Evolutionary conservation across 1,284 basidiomycete species (phyloP).

Genomic region (Ganoderma lucidum): DNA sequence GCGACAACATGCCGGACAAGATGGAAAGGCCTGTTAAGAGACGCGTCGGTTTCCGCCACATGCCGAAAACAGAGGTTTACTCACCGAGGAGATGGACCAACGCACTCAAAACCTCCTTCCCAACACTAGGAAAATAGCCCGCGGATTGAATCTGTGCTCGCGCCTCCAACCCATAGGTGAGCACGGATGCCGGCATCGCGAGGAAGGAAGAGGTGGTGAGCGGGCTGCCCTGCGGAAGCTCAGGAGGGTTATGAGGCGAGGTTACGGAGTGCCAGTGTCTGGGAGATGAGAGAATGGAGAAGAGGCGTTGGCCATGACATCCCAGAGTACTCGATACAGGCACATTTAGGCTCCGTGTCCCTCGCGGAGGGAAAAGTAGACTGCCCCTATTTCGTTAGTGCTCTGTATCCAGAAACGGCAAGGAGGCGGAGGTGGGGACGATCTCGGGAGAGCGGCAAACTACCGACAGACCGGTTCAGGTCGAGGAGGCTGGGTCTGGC

Average conservation of each 20-base stretch:
- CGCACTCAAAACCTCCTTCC: constrained; percentile 38
- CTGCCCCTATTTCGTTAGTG: not conserved
- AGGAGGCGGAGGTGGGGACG: not conserved
- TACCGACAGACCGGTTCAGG: not conserved
- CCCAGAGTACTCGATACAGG: not conserved
- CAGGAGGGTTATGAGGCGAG: not conserved
- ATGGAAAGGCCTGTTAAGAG: constrained; percentile 39
- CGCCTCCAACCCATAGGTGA: not conserved
- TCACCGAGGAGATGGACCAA: constrained; percentile 41
- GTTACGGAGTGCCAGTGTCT: not conserved
- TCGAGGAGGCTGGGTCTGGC: not conserved
- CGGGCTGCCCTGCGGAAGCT: not conserved
- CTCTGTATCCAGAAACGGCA: no score
- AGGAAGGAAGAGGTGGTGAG: not conserved
- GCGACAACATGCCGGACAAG: constrained; percentile 42
- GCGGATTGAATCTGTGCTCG: constrained; percentile 13
- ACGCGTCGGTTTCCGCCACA: not conserved
- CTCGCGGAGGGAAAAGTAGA: not conserved
- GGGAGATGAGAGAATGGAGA: not conserved
- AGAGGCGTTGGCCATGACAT: not conserved
- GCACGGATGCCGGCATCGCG: not conserved
- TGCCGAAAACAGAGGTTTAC: not conserved
- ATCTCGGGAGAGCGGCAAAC: not conserved
- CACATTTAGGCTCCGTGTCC: not conserved
- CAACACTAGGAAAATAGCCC: constrained; percentile 35